phyloP scores from a whole-genome alignment of 352 stramenopile genomes.

The Globisporangium middletonii region DNA sequence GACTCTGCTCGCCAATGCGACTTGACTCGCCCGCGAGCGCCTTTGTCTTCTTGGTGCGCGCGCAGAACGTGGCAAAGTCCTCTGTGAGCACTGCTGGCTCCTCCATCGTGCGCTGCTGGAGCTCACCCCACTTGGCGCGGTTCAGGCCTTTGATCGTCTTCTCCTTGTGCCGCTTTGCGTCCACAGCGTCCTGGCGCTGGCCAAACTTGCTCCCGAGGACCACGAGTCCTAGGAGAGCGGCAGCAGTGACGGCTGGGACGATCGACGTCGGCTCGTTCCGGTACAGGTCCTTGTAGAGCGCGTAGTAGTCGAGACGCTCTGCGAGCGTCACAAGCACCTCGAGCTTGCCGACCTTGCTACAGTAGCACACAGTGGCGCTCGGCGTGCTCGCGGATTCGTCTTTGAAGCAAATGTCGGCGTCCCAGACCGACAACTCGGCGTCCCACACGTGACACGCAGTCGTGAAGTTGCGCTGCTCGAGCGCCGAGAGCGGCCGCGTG shows the following conservation, averaged over 20 bases:
- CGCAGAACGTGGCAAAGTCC: constrained; percentile 46
- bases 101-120: constrained; percentile 30
- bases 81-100: constrained; percentile 22
- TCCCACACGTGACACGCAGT: constrained; percentile 59
- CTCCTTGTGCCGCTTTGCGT: constrained; percentile 41
- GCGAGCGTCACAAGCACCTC: constrained; percentile 62
- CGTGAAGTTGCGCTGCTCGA: constrained; percentile 58
- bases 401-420: constrained; percentile 53
- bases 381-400: constrained; percentile 34
- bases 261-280: constrained; percentile 55
- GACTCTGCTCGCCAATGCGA: constrained; percentile 5
- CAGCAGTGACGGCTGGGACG: constrained; percentile 29
- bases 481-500: constrained; percentile 21
- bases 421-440: constrained; percentile 22
- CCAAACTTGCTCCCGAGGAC: constrained; percentile 23
- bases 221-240: constrained; percentile 34
- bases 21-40: background rate
- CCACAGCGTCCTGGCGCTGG: constrained; percentile 25
- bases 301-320: constrained; percentile 62
- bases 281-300: constrained; percentile 43
- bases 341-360: constrained; percentile 28
- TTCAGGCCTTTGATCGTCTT: constrained; percentile 55
- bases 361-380: constrained; percentile 51
- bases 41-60: constrained; percentile 21
- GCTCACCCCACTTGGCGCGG: constrained; percentile 55